A percentile compares a stretch with the other conserved stretches of the same genome.
These are phyloP conservation scores for Zasmidium angulare DNA, from an alignment of 2,329 filamentous ascomycete species.

Conservation along the genomic window DNA sequence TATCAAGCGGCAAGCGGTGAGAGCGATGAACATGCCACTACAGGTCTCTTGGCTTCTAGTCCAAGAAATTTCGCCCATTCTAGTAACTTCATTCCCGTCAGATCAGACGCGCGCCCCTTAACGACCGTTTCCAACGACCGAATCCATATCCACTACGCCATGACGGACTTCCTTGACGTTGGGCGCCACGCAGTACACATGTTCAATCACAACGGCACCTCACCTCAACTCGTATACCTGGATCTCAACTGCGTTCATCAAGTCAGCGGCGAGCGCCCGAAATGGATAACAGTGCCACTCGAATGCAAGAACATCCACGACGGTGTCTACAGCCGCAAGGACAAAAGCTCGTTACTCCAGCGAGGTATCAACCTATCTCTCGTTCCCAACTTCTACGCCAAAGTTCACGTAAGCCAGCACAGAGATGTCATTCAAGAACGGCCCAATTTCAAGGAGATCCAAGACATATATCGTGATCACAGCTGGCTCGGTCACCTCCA, in stretches of 20 bases:
- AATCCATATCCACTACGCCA: neutral
- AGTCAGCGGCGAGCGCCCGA: neutral
- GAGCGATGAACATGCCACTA: neutral
- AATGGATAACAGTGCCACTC: neutral
- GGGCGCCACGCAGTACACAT: neutral
- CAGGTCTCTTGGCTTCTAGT: neutral
- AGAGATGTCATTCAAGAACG: neutral
- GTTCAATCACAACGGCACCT: neutral
- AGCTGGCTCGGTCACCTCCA: neutral
- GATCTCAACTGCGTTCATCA: neutral
- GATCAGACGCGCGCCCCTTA: neutral
- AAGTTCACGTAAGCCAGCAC: neutral
- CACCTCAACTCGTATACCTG: neutral
- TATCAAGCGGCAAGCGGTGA: neutral
- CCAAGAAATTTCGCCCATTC: neutral
- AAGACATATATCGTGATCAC: neutral
- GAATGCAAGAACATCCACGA: neutral
- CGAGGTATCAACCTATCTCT: neutral
- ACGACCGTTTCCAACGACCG: neutral
- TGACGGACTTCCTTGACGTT: neutral
- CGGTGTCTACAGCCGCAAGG: neutral
- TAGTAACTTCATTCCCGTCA: neutral
- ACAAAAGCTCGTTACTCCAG: neutral
- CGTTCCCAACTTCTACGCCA: neutral
- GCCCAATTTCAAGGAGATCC: neutral